Conservation (phyloP, 352 stramenopile genomes). For the Elongisporangium undulatum region DNA sequence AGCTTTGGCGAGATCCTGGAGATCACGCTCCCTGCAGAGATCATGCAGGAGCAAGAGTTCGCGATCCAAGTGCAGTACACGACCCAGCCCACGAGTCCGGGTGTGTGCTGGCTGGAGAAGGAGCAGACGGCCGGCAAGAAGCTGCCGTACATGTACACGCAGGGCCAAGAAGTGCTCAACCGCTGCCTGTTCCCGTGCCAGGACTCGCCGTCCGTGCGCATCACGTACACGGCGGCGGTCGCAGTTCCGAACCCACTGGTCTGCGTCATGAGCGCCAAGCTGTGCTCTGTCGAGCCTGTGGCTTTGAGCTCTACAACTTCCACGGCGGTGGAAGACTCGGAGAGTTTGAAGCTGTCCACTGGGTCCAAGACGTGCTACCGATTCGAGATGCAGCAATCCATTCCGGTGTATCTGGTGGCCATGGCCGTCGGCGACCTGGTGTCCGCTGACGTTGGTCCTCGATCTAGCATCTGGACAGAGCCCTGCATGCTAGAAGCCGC, state of each 20-base stretch:
- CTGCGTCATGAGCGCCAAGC: slow-evolving; percentile 82
- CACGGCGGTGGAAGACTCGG: slow-evolving; percentile 8
- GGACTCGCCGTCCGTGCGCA: slow-evolving; percentile 93
- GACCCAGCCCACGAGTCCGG: slow-evolving; percentile 53
- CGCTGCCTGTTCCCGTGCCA: slow-evolving; percentile 86
- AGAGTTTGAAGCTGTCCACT: slow-evolving; percentile 3
- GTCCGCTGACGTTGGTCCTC: slow-evolving; percentile 51
- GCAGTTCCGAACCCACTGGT: slow-evolving; percentile 90
- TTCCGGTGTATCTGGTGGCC: slow-evolving; percentile 81
- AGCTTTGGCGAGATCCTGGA: slow-evolving; percentile 53
- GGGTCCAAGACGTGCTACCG: slow-evolving; percentile 33
- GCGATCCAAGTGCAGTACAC: slow-evolving; percentile 57
- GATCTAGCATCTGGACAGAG: slow-evolving; percentile 81
- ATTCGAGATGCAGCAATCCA: slow-evolving; percentile 82
- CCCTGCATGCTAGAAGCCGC: slow-evolving; percentile 74
- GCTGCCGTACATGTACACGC: slow-evolving; percentile 80
- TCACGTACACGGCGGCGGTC: slow-evolving; percentile 94
- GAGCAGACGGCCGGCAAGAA: slow-evolving; percentile 79
- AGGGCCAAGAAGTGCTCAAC: slow-evolving; percentile 84
- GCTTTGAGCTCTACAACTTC: not conserved
- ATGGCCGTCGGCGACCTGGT: slow-evolving; percentile 81
- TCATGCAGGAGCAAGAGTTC: slow-evolving; percentile 19
- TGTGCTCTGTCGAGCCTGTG: slow-evolving; percentile 18
- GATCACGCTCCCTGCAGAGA: slow-evolving; percentile 25
- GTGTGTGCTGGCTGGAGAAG: slow-evolving; percentile 80